Percentiles rank a stretch among this genome's conserved stretches.
Evolutionary conservation across 495 filamentous ascomycete genomes (phyloP).

Genomic region (Daldinia vernicosa): DNA sequence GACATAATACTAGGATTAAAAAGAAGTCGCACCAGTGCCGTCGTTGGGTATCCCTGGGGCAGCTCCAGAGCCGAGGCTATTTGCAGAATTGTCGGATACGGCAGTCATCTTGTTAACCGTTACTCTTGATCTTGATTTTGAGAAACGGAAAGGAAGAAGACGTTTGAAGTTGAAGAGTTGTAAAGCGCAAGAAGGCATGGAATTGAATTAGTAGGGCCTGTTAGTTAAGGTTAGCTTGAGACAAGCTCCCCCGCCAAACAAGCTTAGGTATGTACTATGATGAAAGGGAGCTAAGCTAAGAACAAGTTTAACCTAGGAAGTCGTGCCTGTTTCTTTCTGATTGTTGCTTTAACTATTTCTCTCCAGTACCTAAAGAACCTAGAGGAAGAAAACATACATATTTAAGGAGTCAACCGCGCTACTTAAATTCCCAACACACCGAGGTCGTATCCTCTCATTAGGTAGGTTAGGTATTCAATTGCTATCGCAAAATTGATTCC

Average conservation of each 20-base stretch:
- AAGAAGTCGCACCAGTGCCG: slow-evolving; percentile 54
- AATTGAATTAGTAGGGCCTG: neutral
- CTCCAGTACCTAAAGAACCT: neutral
- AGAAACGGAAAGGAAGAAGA: slow-evolving; percentile 1
- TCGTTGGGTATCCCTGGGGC: slow-evolving; percentile 54
- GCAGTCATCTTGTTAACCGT: slow-evolving; percentile 46
- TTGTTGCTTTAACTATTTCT: neutral
- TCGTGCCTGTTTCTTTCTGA: slow-evolving; percentile 4
- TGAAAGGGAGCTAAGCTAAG: slow-evolving; percentile 35
- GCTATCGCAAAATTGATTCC: slow-evolving; percentile 12
- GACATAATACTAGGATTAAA: neutral
- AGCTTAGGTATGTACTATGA: slow-evolving; percentile 21
- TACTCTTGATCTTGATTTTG: slow-evolving; percentile 23
- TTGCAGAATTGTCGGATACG: slow-evolving; percentile 52
- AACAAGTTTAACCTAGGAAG: neutral
- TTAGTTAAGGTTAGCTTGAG: slow-evolving; percentile 14
- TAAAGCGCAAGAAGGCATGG: slow-evolving; percentile 3
- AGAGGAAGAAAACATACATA: neutral
- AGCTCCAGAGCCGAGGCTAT: slow-evolving; percentile 48
- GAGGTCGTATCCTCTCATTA: slow-evolving; percentile 10
- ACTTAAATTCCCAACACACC: slow-evolving; percentile 3
- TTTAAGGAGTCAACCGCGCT: slow-evolving; percentile 9
- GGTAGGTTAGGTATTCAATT: slow-evolving; percentile 12
- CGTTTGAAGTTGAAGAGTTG: neutral
- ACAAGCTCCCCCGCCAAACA: slow-evolving; percentile 36